Percentiles rank a stretch among this genome's conserved stretches.
phyloP scores from a whole-genome alignment of 371 early-diverging fungal genomes.

The Zychaea mexicana region DNA sequence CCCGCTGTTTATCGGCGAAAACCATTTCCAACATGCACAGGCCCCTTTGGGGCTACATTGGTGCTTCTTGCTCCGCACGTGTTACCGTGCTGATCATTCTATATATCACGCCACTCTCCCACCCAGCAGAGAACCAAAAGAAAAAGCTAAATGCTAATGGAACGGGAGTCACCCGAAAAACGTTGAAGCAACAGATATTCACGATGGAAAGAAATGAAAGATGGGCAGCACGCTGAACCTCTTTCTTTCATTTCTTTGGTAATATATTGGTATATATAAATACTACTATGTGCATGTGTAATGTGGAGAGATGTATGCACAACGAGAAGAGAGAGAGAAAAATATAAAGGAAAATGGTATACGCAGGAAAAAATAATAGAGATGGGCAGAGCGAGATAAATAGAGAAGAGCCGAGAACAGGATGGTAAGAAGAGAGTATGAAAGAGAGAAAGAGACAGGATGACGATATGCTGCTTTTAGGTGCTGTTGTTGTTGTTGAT shows the following conservation, averaged over 20 bases:
- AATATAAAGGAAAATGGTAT: too few relatives aligned
- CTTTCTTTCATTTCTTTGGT: conserved; percentile 6
- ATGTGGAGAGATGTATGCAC: not conserved
- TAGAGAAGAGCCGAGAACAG: not conserved
- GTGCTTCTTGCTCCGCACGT: not conserved
- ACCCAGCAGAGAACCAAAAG: not conserved
- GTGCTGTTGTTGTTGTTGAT: too few relatives aligned
- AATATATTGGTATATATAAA: not conserved
- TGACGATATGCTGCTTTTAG: not conserved
- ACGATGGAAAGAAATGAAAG: not conserved
- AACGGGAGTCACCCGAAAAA: too few relatives aligned
- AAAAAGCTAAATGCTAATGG: not conserved
- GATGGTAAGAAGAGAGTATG: not conserved
- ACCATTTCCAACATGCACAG: not conserved
- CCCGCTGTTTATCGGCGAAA: not conserved
- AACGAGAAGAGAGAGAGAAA: conserved; percentile 1
- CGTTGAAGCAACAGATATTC: not conserved
- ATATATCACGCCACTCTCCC: not conserved
- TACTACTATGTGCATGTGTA: not conserved
- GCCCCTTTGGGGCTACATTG: not conserved
- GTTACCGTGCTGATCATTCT: not conserved
- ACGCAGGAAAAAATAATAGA: too few relatives aligned
- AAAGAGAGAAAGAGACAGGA: not conserved
- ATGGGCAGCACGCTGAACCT: conserved; percentile 21
- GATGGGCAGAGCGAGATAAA: too few relatives aligned